These are phyloP conservation scores for Lachnellula suecica DNA, from an alignment of 2,329 filamentous ascomycete genomes.

Conservation along the genomic window DNA sequence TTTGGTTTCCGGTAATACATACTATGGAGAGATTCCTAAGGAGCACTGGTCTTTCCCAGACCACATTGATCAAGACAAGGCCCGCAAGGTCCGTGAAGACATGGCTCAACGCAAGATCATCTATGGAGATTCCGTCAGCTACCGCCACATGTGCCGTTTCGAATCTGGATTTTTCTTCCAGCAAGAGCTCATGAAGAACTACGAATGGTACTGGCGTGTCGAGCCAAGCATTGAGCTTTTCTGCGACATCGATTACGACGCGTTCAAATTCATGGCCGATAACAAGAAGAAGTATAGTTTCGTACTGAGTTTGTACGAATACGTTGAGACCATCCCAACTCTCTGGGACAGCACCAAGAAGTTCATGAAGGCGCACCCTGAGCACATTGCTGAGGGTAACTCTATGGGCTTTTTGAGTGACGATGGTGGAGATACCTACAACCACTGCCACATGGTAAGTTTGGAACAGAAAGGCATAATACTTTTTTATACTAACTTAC, in stretches of 20 bases:
- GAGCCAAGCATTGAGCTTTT: constrained; percentile 95
- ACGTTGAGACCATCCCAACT: constrained; percentile 89
- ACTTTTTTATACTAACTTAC: constrained; percentile 28
- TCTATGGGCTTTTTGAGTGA: constrained; percentile 90
- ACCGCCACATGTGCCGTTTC: constrained; percentile 99
- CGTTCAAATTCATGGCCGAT: constrained; percentile 95
- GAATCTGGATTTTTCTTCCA: constrained; percentile 99
- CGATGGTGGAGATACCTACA: constrained; percentile 88
- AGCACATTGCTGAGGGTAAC: constrained; percentile 83
- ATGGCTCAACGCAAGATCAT: constrained; percentile 96
- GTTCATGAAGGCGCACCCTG: constrained; percentile 86
- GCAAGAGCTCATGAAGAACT: constrained; percentile 88
- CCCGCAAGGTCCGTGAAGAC: constrained; percentile 84
- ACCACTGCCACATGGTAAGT: constrained; percentile 94
- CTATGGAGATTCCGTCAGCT: constrained; percentile 95
- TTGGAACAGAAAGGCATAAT: constrained; percentile 1
- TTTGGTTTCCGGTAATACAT: constrained; percentile 87
- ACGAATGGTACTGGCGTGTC: constrained; percentile 99
- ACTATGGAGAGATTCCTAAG: constrained; percentile 83
- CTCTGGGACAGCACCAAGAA: constrained; percentile 95
- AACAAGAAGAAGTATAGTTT: constrained; percentile 99
- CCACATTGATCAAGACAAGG: constrained; percentile 94
- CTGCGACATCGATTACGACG: constrained; percentile 94
- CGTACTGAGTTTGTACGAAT: constrained; percentile 92
- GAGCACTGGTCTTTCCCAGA: constrained; percentile 98